Conservation (phyloP, 2,329 filamentous ascomycete genomes). For the Ceratocystis cubensis region DNA sequence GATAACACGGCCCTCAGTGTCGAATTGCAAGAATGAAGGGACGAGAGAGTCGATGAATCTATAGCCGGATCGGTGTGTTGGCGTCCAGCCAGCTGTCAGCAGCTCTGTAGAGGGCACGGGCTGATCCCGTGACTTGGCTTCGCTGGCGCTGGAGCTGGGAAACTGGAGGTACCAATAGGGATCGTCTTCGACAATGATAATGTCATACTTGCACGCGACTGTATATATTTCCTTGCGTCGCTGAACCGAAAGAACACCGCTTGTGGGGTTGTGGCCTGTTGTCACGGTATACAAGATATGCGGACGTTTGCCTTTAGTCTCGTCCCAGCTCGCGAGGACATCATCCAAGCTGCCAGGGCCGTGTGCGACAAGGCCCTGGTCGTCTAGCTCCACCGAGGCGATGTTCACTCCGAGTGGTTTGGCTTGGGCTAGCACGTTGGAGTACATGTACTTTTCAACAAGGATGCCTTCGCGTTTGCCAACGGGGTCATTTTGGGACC, state of each 20-base stretch:
- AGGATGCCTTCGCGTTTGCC: slow-evolving; percentile 63
- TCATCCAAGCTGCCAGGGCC: slow-evolving; percentile 65
- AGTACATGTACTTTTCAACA: slow-evolving; percentile 70
- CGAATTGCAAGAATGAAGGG: slow-evolving; percentile 69
- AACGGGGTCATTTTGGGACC: slow-evolving; percentile 53
- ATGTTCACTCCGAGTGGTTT: slow-evolving; percentile 58
- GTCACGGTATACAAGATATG: slow-evolving; percentile 84
- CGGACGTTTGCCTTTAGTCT: slow-evolving; percentile 57
- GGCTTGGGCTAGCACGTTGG: slow-evolving; percentile 58
- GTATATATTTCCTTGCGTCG: slow-evolving; percentile 69
- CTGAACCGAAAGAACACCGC: slow-evolving; percentile 57
- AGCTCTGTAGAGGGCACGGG: slow-evolving; percentile 28
- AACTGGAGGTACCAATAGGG: slow-evolving; percentile 94
- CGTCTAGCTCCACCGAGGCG: slow-evolving; percentile 62
- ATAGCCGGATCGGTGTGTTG: slow-evolving; percentile 46
- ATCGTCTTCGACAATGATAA: slow-evolving; percentile 87
- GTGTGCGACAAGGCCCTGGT: slow-evolving; percentile 62
- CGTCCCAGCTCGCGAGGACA: slow-evolving; percentile 73
- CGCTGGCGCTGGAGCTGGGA: slow-evolving; percentile 49
- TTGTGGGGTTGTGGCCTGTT: slow-evolving; percentile 73
- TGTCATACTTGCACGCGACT: slow-evolving; percentile 69
- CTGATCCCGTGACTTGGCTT: slow-evolving; percentile 37
- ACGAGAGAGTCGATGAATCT: slow-evolving; percentile 71
- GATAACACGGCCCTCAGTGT: slow-evolving; percentile 75
- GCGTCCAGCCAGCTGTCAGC: slow-evolving; percentile 25